These are phyloP conservation scores for Choiromyces venosus DNA, from an alignment of 495 filamentous ascomycete genomes.

Conservation along the genomic window DNA sequence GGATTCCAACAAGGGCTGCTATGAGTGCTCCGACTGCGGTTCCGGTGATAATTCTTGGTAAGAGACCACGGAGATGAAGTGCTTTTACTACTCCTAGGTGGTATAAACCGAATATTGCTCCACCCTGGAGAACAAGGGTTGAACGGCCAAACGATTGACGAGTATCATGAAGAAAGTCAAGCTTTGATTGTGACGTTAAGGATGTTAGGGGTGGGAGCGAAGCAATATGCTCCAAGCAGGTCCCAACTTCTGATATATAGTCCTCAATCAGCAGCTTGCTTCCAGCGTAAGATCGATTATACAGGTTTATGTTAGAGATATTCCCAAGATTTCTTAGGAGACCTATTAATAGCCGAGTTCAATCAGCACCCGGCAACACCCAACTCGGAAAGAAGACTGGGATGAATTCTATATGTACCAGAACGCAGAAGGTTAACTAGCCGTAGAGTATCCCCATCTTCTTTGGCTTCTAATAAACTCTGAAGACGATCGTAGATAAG, in stretches of 20 bases:
- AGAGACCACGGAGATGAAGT: constrained; percentile 70
- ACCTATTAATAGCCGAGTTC: constrained; percentile 50
- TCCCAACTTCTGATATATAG: constrained; percentile 77
- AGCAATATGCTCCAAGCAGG: constrained; percentile 71
- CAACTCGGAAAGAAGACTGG: not conserved
- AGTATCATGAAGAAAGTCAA: constrained; percentile 84
- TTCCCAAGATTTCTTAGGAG: constrained; percentile 88
- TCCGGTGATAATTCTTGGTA: constrained; percentile 86
- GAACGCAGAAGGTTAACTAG: constrained; percentile 76
- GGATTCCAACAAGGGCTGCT: constrained; percentile 81
- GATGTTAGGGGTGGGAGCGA: constrained; percentile 57
- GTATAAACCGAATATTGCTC: constrained; percentile 85
- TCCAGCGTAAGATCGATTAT: constrained; percentile 77
- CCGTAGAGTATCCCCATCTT: constrained; percentile 66
- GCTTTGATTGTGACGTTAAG: constrained; percentile 75
- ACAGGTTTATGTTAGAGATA: constrained; percentile 77
- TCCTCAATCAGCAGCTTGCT: constrained; percentile 88
- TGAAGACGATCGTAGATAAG: constrained; percentile 74
- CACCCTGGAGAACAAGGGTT: constrained; percentile 82
- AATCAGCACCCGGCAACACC: not conserved
- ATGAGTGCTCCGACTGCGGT: constrained; percentile 88
- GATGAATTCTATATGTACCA: constrained; percentile 16
- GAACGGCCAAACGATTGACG: constrained; percentile 84
- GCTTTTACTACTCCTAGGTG: constrained; percentile 90
- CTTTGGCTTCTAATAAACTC: constrained; percentile 65